Base-by-base conservation (phyloP, 2,329 filamentous ascomycete species). In the Akanthomyces dipterigenus region DNA sequence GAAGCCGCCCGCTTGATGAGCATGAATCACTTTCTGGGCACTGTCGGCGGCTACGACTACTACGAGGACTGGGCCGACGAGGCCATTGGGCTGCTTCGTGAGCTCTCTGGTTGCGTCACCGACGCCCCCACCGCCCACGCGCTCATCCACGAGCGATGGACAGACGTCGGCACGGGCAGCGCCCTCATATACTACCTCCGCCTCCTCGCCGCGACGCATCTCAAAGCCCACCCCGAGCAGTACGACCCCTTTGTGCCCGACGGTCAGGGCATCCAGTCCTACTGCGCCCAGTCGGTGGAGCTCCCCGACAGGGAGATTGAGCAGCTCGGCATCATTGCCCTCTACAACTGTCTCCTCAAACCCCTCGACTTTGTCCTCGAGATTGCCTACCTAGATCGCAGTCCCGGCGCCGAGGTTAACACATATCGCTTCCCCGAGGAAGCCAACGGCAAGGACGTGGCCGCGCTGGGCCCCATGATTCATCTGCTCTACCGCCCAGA, bases 361-460 rank as follows among this genome's bases (percentile, higher is more conserved):
- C 90, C 89, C 8, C 87, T 88, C 55, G 86, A 87, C 18, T 85
- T 97, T 65, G 86, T 88, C 5, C 83, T 98, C 22, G 91, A 97
- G 70, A 90, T 98, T 64, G 86, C 91, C 59, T 97, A 98, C 71
- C 84, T 99, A 9, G 95, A 98, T 71, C 86, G 91, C 67, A 96
- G 90, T 68, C 80, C 86, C 50, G 93, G 92, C 20, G 81, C 83
- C 51, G 82, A 89, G 68, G 90, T 91, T 68, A 96, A 90, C 70
- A 83, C 81, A 36, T 87, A 89, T 71, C 82, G 82, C 24, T 85
- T 89, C 67, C 86, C 82, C 3, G 78, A 83, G 26, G 82, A 82
- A 48, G 76, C 78, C 16, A 80, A 79, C 59, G 72, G 70, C 3
- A 77, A 79, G 59, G 77, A 79, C 57, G 68, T 73, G 48, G 72